A percentile compares a stretch with the other conserved stretches of the same genome.
Evolutionary conservation across 148 eudicot species (phyloP).

Genomic region (Fallopia convolvulus): DNA sequence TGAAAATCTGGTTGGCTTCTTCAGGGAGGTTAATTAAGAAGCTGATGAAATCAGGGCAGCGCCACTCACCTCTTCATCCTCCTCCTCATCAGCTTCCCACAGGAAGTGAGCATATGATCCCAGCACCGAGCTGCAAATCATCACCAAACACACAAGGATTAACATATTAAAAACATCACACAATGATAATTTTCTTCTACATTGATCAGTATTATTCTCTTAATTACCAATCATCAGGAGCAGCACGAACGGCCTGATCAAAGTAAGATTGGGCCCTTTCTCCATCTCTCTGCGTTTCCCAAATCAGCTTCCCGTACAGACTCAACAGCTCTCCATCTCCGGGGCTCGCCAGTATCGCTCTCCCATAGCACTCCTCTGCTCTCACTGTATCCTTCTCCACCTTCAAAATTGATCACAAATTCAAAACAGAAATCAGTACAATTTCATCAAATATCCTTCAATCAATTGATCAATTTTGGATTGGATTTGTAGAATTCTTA

Average conservation of each 20-base stretch:
- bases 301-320: conserved; percentile 55
- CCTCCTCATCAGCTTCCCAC: conserved; percentile 74
- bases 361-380: conserved; percentile 75
- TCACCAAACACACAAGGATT: not conserved
- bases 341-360: conserved; percentile 72
- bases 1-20: not conserved
- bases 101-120: conserved; percentile 71
- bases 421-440: not conserved
- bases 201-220: not conserved
- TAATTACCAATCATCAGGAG: conserved; percentile 67
- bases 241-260: conserved; percentile 53
- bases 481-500: conserved; percentile 13
- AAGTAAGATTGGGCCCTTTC: conserved; percentile 58
- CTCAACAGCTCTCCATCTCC: conserved; percentile 69
- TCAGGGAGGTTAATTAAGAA: not conserved
- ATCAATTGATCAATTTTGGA: not conserved
- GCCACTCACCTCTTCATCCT: conserved; percentile 23
- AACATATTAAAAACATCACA: not conserved
- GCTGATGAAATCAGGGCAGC: not conserved
- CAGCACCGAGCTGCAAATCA: conserved; percentile 39
- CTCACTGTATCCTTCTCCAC: conserved; percentile 48
- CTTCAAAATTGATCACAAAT: conserved; percentile 16
- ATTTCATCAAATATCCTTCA: not conserved
- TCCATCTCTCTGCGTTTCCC: conserved; percentile 59
- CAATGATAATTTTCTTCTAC: not conserved